Percentiles rank a stretch among this genome's conserved stretches.
Conservation (phyloP, 2,329 filamentous ascomycete genomes). For the Plectosphaerella cucumerina region DNA sequence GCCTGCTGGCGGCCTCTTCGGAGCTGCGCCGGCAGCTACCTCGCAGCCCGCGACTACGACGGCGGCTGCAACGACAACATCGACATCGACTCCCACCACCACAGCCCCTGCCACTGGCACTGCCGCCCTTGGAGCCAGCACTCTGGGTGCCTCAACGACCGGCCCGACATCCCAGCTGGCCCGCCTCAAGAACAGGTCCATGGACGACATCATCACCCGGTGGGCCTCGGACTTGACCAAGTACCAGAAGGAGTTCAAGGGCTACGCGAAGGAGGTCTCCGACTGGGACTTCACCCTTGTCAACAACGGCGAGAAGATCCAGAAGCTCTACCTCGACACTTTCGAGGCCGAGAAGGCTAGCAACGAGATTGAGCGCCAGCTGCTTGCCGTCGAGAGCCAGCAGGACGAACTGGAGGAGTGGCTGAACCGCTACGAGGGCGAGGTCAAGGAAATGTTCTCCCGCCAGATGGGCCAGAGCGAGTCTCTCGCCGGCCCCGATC, state of each 20-base stretch:
- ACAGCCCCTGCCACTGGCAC: constrained; percentile 17
- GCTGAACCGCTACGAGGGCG: constrained; percentile 85
- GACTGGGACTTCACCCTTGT: constrained; percentile 90
- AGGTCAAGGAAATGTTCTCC: constrained; percentile 84
- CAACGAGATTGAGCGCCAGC: constrained; percentile 87
- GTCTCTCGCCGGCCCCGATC: constrained; percentile 80
- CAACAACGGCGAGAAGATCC: constrained; percentile 92
- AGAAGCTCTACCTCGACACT: constrained; percentile 85
- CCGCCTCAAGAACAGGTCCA: constrained; percentile 94
- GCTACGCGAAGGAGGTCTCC: constrained; percentile 81
- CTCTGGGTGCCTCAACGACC: constrained; percentile 67
- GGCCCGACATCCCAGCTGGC: constrained; percentile 83
- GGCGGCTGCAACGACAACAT: constrained; percentile 16
- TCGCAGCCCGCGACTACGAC: constrained; percentile 19
- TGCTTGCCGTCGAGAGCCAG: constrained; percentile 84
- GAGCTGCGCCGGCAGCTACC: constrained; percentile 21
- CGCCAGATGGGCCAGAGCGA: constrained; percentile 74
- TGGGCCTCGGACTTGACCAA: constrained; percentile 95
- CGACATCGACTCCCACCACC: constrained; percentile 24
- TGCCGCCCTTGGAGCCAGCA: constrained; percentile 23
- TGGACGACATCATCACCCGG: constrained; percentile 96
- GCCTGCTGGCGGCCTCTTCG: constrained; percentile 25
- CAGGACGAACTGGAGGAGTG: constrained; percentile 86
- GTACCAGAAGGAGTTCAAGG: constrained; percentile 95
- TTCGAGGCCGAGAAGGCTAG: constrained; percentile 93